phyloP scores from a whole-genome alignment of 352 stramenopile genomes.

The Saprolegnia diclina region DNA sequence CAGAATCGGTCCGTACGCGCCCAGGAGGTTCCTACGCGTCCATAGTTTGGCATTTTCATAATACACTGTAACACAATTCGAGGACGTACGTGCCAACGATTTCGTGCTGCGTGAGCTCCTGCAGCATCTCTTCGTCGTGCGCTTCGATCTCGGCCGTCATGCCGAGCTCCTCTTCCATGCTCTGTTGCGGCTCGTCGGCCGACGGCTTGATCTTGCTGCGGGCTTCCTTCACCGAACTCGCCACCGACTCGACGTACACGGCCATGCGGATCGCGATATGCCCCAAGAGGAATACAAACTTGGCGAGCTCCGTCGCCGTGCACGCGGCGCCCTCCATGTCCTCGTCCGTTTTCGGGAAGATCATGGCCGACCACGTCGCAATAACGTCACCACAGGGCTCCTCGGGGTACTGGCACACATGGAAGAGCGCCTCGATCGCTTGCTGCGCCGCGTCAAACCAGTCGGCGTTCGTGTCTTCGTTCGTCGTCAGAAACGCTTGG shows the following conservation, averaged over 20 bases:
- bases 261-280: conserved; percentile 93
- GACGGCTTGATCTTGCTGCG: conserved; percentile 39
- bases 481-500: conserved; percentile 77
- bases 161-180: conserved; percentile 91
- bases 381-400: conserved; percentile 69
- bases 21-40: conserved; percentile 79
- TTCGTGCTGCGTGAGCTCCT: conserved; percentile 89
- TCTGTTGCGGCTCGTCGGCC: background rate
- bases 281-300: conserved; percentile 95
- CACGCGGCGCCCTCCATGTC: conserved; percentile 56
- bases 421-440: conserved; percentile 90
- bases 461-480: conserved; percentile 73
- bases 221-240: conserved; percentile 75
- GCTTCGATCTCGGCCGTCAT: conserved; percentile 86
- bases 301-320: conserved; percentile 62
- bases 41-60: conserved; percentile 2
- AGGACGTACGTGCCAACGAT: conserved; percentile 55
- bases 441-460: conserved; percentile 92
- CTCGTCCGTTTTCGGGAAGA: conserved; percentile 45
- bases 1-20: conserved; percentile 87
- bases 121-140: conserved; percentile 88
- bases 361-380: conserved; percentile 47
- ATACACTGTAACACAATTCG: background rate
- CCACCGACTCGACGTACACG: conserved; percentile 91
- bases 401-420: conserved; percentile 86